Conservation (phyloP, 1,284 basidiomycete species). For the Hemileia vastatrix region DNA sequence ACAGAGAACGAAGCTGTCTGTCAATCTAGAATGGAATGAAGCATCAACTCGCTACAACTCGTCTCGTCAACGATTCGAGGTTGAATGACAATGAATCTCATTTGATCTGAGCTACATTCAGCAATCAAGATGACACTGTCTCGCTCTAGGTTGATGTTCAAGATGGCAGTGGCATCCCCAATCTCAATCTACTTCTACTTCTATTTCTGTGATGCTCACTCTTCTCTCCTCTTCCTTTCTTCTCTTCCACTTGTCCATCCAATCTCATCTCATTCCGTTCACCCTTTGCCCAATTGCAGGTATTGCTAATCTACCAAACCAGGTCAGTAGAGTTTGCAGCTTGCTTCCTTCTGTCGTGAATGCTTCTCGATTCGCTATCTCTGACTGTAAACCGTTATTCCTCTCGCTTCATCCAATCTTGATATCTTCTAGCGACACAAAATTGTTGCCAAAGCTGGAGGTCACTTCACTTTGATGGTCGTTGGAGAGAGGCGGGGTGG, state of each 20-base stretch:
- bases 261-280: too few species aligned
- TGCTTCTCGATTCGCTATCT: constrained; percentile 16
- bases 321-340: constrained; percentile 53
- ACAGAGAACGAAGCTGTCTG: neutral
- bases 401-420: neutral
- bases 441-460: constrained; percentile 80
- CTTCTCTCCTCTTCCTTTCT: neutral
- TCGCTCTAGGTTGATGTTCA: too few species aligned
- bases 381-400: neutral
- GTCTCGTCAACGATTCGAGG: neutral
- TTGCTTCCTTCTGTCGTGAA: too few species aligned
- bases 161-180: too few species aligned
- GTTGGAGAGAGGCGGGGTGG: constrained; percentile 89
- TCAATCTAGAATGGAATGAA: neutral
- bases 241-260: too few species aligned
- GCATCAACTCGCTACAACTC: neutral
- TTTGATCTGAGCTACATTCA: neutral
- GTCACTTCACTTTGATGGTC: constrained; percentile 98
- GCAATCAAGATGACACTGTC: too few species aligned
- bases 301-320: constrained; percentile 92
- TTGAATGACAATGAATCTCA: neutral
- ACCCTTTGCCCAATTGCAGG: too few species aligned
- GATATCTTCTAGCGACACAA: constrained; percentile 33
- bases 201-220: neutral
- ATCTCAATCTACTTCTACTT: neutral